phyloP scores from a whole-genome alignment of 164 flowering plant genomes.

The Vitis rupestris region DNA sequence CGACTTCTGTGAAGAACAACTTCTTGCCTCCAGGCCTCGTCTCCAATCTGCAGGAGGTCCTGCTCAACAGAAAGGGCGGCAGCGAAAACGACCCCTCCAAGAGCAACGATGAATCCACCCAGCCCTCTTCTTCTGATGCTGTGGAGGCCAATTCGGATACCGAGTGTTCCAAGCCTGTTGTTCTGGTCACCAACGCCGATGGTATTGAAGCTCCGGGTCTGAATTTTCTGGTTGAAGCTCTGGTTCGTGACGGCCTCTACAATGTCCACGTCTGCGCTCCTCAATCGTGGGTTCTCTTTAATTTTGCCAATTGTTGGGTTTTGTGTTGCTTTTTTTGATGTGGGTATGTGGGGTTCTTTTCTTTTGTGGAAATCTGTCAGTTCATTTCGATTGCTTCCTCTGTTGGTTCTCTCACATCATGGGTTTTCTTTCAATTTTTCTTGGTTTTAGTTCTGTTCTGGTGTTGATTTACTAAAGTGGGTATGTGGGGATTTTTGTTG shows the following conservation, averaged over 20 bases:
- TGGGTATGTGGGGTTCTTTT: not conserved
- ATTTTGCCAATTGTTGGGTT: not conserved
- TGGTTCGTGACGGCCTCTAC: conserved; percentile 61
- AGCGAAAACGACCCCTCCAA: conserved; percentile 19
- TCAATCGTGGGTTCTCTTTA: conserved; percentile 60
- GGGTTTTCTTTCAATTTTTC: conserved; percentile 17
- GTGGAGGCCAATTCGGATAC: conserved; percentile 13
- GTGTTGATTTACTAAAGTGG: not conserved
- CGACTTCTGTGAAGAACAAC: conserved; percentile 61
- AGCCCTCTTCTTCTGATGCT: conserved; percentile 23
- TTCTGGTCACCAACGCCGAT: conserved; percentile 83
- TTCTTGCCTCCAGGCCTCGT: conserved; percentile 76
- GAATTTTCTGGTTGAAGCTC: conserved; percentile 65
- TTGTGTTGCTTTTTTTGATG: not conserved
- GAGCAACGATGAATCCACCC: conserved; percentile 21
- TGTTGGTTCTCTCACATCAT: conserved; percentile 33
- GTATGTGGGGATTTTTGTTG: not conserved
- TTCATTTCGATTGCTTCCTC: too few species aligned
- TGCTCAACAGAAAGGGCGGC: conserved; percentile 42
- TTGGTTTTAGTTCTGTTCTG: not conserved
- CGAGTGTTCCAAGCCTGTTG: conserved; percentile 52
- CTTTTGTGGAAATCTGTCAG: not conserved
- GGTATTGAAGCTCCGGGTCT: conserved; percentile 90
- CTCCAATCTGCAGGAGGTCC: conserved; percentile 75
- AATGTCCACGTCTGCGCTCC: conserved; percentile 88